Base-by-base conservation (phyloP, 1,284 basidiomycete species). In the Ceratobasidium sp. region DNA sequence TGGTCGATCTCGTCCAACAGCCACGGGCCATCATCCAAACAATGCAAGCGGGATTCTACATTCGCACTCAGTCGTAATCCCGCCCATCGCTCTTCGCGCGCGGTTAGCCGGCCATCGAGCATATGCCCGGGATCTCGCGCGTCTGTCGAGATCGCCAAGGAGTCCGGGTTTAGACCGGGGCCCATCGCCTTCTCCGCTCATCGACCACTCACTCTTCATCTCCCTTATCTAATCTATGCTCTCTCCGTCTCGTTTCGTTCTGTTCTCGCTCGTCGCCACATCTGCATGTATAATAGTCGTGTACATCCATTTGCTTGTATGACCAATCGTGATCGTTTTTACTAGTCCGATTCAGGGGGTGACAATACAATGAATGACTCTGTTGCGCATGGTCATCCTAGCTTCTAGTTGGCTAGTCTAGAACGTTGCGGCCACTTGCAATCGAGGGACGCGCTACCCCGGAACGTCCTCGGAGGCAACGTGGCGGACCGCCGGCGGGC, bases 1-100 rank as follows among this genome's bases (percentile, higher is more conserved):
- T 67, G 64, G 64, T 55, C 52, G 50, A 67, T 55, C 64, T 67
- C 50, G 64, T 67, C 12, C 64, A 55, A 48, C 64, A 67, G 18
- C 64, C 64, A 14, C 48, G 28, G 3, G 34, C 48, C 28, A 67
- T 67, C 39, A 67, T 67, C 46, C 50, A 45, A 23, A 45, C 64
- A 2, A 55, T 67, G 48, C 64, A 55, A 28, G 64, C 64, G 10
- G 64, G 64, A 16, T 55, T 55, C 52, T 67, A 67, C 39, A 55
- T 67, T 45, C 50, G 50, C 36, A 52, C 61, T 21, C 46, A 65
- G 32, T 39, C 57, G 3, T 59, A 21, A 23, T 32, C n/a, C 34
- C 34, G 21, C 48, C 48, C 26, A 5, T 52, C 48, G 23, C 28
- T 18, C 6, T 9, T 52, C 28, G 6, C 18, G 16, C 9, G 3